These are phyloP conservation scores for Silene noctiflora DNA, from an alignment of 179 eudicot species.

Conservation along the genomic window DNA sequence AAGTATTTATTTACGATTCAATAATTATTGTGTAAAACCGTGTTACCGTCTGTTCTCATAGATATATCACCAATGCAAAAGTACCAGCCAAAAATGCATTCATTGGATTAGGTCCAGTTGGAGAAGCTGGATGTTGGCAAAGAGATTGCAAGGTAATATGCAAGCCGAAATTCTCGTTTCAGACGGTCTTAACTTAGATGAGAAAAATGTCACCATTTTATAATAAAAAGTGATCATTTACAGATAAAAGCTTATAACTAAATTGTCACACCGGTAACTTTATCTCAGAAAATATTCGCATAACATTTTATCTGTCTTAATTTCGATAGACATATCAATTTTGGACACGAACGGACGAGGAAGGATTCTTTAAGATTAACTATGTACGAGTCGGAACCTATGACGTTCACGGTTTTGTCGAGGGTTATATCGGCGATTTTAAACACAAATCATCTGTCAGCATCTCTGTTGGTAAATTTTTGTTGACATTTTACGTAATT, in stretches of 20 bases:
- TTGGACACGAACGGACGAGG: constrained; percentile 59
- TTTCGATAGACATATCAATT: constrained; percentile 85
- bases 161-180: neutral
- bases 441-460: constrained; percentile 31
- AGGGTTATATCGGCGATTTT: constrained; percentile 71
- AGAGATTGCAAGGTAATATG: constrained; percentile 80
- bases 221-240: too few species aligned
- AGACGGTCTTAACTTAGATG: too few species aligned
- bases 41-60: neutral
- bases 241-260: too few species aligned
- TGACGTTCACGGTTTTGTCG: constrained; percentile 61
- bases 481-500: neutral
- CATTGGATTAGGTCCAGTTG: constrained; percentile 73
- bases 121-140: constrained; percentile 93
- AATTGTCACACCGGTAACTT: too few species aligned
- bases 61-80: constrained; percentile 21
- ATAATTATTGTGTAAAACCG: too few species aligned
- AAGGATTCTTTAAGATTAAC: constrained; percentile 52
- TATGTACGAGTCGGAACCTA: constrained; percentile 54
- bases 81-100: constrained; percentile 55
- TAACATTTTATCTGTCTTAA: neutral
- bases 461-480: constrained; percentile 43
- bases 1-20: neutral
- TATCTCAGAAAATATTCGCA: too few species aligned
- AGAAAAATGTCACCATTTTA: too few species aligned